Base-by-base conservation (phyloP, 2,329 filamentous ascomycete genomes). In the Penicillium crustosum region DNA sequence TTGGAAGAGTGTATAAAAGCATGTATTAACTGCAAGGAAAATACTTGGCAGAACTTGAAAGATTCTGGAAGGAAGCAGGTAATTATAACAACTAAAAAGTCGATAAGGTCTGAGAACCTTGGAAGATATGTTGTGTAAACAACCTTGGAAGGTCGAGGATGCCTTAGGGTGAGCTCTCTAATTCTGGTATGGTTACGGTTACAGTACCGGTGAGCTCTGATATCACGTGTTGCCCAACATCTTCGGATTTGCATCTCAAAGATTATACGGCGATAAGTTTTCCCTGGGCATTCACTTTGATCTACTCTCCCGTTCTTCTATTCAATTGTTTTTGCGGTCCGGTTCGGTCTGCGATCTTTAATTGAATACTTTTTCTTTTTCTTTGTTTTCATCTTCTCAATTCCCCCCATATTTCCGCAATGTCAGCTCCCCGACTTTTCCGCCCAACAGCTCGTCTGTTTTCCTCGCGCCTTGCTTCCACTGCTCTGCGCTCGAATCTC, bases 371-470 rank as follows among this genome's bases (percentile, higher is more conserved):
- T 43, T 55, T 49, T 45, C 49, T 49, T 9, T 60, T 48, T 44
- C 58, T 51, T 53, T 25, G 25, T 58, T 41, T 44, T 23, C 27
- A 31, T 70, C 73, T 49, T 74, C 79, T 72, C 61, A 82, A 57
- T 86, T 85, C 77, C 77, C 82, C 82, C 86, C 57, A 50, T 29
- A 60, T 72, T 71, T 72, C 71, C 68, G 75, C 71, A 55, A 87
- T 87, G 84, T 81, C 83, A 71, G 79, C 80, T 72, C 77, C 83
- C 69, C 81, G 85, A 78, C 77, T 89, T 68, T 79, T 88, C 76
- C 84, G 85, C 74, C 86, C 86, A 68, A 83, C 85, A 68, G 81
- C 83, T 70, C 82, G 85, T 74, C 79, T 88, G 71, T 73, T 87
- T 65, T 83, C 85, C 64, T 81, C 83, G 64, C 78, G 82, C 63